Evolutionary conservation across 1,284 basidiomycete species (phyloP), one percentile per base, ranked within the genome.

Genomic region (Tremellales sp.): DNA sequence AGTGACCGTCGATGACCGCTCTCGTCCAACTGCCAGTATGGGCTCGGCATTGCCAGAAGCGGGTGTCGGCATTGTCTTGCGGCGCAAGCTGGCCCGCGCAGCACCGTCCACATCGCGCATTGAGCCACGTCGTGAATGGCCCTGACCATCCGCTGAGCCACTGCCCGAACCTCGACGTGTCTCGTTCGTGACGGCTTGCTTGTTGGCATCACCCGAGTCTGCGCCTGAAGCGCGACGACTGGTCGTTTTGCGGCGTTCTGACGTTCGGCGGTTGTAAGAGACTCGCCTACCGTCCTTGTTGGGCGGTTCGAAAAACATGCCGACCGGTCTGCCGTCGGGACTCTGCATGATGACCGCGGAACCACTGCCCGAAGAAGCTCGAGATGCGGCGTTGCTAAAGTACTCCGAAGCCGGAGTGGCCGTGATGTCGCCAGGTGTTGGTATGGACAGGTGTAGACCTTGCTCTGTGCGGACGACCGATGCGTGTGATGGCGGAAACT

Each of bases 291-390:
- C 62, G 6, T 52, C 49, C 45, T 61, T 64, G 11, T 57, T 56
- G 3, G 69, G 75, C 0, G 94, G 94, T 60, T 93, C 87, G 74
- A 98, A 98, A 75, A 92, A 90, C 57, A 98, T 93, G 5, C 91
- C 93, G 19, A 89, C 83, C 0, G 91, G 88, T 55, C 91, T 84
- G 0, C 94, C 94, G 65, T 96, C 90, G 0, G 89, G 89, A 64
- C 85, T 89, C 58, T 93, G 89, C 45, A 98, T 86, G 39, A 97
- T 81, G 19, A 97, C 80, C 0, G 94, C 94, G 2, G 87, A 86
- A 0, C 87, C 86, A 0, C 87, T 86, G 3, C 81, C 77, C 4
- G 86, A 84, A 6, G 87, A 79, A 61, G 85, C 84, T 46, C 82
- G 78, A 10, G 82, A 74, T 1, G 77, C 83, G 2, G 84, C 79